These are phyloP conservation scores for Dothistroma septosporum DNA, from an alignment of 2,329 filamentous ascomycete species.

Conservation along the genomic window DNA sequence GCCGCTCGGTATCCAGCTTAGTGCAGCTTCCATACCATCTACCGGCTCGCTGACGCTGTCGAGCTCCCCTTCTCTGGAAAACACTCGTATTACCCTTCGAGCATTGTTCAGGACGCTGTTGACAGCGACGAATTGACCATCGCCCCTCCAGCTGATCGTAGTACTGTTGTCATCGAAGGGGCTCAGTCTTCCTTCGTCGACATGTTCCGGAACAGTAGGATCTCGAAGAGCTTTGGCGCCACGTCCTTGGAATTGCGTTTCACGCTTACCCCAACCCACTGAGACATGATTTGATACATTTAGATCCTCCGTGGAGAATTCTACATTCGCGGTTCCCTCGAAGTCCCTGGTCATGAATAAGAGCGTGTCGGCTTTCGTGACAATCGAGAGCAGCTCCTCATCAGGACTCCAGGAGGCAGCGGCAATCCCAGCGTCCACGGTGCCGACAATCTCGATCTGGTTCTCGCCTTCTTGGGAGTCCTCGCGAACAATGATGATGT, in stretches of 20 bases:
- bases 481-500: slow-evolving; percentile 82
- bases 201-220: slow-evolving; percentile 87
- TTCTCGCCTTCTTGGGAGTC: slow-evolving; percentile 61
- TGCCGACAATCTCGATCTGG: slow-evolving; percentile 90
- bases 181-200: slow-evolving; percentile 78
- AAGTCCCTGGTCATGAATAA: slow-evolving; percentile 92
- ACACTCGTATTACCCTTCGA: slow-evolving; percentile 81
- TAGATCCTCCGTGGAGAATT: slow-evolving; percentile 72
- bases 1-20: slow-evolving; percentile 89
- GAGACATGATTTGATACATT: slow-evolving; percentile 84
- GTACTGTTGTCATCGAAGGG: slow-evolving; percentile 65
- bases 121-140: slow-evolving; percentile 84
- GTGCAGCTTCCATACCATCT: slow-evolving; percentile 76
- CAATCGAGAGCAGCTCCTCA: slow-evolving; percentile 81
- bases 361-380: slow-evolving; percentile 72
- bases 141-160: slow-evolving; percentile 86
- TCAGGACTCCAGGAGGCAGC: slow-evolving; percentile 93
- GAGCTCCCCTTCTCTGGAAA: slow-evolving; percentile 80
- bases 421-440: slow-evolving; percentile 84
- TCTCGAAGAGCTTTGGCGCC: slow-evolving; percentile 72
- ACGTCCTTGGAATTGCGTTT: slow-evolving; percentile 89
- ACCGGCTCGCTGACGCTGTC: slow-evolving; percentile 95
- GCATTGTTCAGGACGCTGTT: slow-evolving; percentile 73
- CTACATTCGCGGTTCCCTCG: slow-evolving; percentile 72
- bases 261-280: slow-evolving; percentile 96